Percentiles rank a stretch among this genome's conserved stretches.
phyloP scores from a whole-genome alignment of 1,139 yeast species.

The Debaryomyces singareniensis region DNA sequence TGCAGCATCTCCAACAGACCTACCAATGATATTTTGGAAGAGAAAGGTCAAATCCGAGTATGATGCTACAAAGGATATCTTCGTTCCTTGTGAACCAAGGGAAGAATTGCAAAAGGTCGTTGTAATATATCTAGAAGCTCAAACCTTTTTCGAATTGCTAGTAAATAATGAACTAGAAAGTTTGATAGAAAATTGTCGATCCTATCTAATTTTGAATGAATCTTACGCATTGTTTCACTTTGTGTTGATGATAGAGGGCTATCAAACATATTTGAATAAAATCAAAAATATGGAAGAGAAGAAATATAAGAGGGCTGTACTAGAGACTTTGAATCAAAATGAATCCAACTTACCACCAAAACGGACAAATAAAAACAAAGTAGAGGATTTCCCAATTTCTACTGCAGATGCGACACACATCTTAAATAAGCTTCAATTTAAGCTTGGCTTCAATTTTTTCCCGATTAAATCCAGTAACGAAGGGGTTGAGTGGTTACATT shows the following conservation, averaged over 20 bases:
- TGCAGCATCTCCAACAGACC: conserved; percentile 3
- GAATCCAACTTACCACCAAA: conserved; percentile 4
- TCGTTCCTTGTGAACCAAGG: conserved; percentile 43
- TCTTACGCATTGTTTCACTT: conserved; percentile 10
- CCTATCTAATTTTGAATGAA: conserved; percentile 4
- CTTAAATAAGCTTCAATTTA: conserved; percentile 23
- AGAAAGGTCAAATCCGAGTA: conserved; percentile 34
- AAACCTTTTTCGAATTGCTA: conserved; percentile 33
- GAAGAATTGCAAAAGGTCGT: conserved; percentile 36
- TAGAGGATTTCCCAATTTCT: conserved; percentile 16
- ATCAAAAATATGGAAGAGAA: conserved; percentile 42
- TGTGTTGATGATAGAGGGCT: conserved; percentile 45
- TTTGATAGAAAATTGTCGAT: conserved; percentile 2
- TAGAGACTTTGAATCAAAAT: conserved; percentile 13
- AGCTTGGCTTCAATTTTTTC: conserved; percentile 38
- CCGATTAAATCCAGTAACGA: conserved; percentile 43
- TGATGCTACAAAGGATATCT: conserved; percentile 40
- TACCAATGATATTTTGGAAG: conserved; percentile 32
- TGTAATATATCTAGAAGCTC: conserved; percentile 42
- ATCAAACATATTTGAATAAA: conserved; percentile 37
- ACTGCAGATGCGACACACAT: conserved; percentile 31
- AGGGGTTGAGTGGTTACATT: conserved; percentile 45
- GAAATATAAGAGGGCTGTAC: conserved; percentile 36
- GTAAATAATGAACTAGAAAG: conserved; percentile 13
- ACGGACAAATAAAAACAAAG: conserved; percentile 5